These are phyloP conservation scores for Trichophyton benhamiae DNA, from an alignment of 2,329 filamentous ascomycete species.

Conservation along the genomic window DNA sequence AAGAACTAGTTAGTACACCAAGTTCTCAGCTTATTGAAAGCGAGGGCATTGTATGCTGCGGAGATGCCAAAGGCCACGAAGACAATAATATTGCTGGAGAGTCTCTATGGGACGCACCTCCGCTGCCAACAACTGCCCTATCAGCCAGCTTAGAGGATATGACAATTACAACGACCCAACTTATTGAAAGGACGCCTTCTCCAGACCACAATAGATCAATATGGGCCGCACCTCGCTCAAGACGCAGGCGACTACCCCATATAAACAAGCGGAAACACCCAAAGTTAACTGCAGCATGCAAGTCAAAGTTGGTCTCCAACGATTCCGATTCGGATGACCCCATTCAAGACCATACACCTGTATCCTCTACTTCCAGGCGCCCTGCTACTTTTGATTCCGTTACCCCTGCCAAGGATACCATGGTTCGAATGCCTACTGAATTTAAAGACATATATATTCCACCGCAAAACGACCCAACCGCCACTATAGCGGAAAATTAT, in stretches of 20 bases:
- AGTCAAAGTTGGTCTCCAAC: neutral
- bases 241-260: constrained; percentile 17
- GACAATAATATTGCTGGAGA: constrained; percentile 9
- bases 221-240: constrained; percentile 24
- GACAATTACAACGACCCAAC: neutral
- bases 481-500: neutral
- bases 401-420: neutral
- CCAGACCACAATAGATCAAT: constrained; percentile 26
- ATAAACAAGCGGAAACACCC: neutral
- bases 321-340: constrained; percentile 32
- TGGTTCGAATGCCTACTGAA: neutral
- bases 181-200: constrained; percentile 18
- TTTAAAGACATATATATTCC: neutral
- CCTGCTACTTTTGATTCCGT: neutral
- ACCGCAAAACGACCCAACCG: neutral
- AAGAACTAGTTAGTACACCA: neutral
- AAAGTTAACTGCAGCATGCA: constrained; percentile 5
- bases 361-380: neutral
- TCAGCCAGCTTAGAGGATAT: neutral
- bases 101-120: constrained; percentile 22
- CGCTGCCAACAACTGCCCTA: neutral
- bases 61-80: neutral
- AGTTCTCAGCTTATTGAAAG: neutral
- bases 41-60: neutral
- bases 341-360: constrained; percentile 21